These are phyloP conservation scores for Yamadazyma conglobata DNA, from an alignment of 1,139 yeast species.

Conservation along the genomic window DNA sequence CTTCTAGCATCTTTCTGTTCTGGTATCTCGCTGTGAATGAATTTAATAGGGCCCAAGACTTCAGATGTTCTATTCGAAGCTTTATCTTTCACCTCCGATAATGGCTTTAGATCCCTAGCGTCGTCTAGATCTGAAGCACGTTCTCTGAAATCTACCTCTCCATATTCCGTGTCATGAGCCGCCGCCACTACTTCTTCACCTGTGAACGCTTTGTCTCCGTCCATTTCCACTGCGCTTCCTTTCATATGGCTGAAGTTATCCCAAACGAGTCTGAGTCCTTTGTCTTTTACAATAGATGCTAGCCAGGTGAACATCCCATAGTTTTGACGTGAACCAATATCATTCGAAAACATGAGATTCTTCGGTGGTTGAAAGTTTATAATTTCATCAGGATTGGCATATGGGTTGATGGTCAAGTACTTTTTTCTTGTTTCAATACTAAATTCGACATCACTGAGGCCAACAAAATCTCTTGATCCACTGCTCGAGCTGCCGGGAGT, in stretches of 20 bases:
- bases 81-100: not conserved
- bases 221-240: not conserved
- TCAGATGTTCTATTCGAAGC: conserved; percentile 1
- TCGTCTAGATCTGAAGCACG: not conserved
- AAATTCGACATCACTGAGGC: conserved; percentile 3
- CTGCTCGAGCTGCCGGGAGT: too few species aligned
- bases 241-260: conserved; percentile 1
- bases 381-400: not conserved
- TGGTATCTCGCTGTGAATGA: not conserved
- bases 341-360: not conserved
- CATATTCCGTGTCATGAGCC: not conserved
- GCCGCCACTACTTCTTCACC: not conserved
- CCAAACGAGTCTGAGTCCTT: conserved; percentile 20
- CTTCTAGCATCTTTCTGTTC: too few species aligned
- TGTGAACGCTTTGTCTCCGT: not conserved
- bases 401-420: conserved; percentile 1
- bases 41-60: conserved; percentile 1
- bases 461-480: too few species aligned
- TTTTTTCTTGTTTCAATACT: not conserved
- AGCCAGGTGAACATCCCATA: conserved; percentile 43
- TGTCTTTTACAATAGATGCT: conserved; percentile 34
- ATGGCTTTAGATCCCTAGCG: not conserved
- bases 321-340: conserved; percentile 20
- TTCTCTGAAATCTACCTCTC: conserved; percentile 1
- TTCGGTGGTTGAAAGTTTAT: not conserved